Conservation (phyloP, 1,284 basidiomycete genomes). For the Meripilus lineatus region DNA sequence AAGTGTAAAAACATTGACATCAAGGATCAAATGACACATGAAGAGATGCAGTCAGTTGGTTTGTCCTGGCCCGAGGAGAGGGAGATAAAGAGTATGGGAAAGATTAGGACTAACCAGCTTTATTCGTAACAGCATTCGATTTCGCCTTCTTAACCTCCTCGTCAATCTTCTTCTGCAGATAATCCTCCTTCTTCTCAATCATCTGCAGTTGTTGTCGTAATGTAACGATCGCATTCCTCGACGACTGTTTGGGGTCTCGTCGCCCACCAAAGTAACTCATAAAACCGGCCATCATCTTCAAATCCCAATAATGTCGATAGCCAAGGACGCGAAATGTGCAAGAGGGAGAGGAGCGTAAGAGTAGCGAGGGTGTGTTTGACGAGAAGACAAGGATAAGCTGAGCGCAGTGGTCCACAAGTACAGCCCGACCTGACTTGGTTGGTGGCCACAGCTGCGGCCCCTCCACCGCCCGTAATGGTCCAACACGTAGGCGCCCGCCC, state of each 20-base stretch:
- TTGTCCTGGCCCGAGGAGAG: not conserved
- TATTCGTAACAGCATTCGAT: conserved; percentile 92
- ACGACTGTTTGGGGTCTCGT: conserved; percentile 74
- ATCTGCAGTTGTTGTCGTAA: conserved; percentile 88
- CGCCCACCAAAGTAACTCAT: conserved; percentile 82
- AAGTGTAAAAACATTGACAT: not conserved
- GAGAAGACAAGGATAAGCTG: conserved; percentile 3
- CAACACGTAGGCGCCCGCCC: no score
- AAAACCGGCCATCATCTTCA: conserved; percentile 75
- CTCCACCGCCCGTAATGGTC: no score
- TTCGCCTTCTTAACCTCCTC: conserved; percentile 92
- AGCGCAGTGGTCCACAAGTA: no score
- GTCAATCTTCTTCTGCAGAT: conserved; percentile 95
- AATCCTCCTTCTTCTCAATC: conserved; percentile 99
- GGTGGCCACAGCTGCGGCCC: no score
- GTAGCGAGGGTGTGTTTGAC: no score
- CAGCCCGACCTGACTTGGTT: no score
- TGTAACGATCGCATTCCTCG: conserved; percentile 83
- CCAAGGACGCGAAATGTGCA: not conserved
- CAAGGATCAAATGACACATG: not conserved
- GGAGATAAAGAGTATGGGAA: not conserved
- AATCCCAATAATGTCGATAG: not conserved
- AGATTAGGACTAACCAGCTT: conserved; percentile 38
- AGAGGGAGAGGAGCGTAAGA: conserved; percentile 1
- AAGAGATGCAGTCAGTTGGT: not conserved